A percentile compares a stretch with the other conserved stretches of the same genome.
These are phyloP conservation scores for Gossypium ekmanianum DNA, from an alignment of 345 rosid species.

Conservation along the genomic window DNA sequence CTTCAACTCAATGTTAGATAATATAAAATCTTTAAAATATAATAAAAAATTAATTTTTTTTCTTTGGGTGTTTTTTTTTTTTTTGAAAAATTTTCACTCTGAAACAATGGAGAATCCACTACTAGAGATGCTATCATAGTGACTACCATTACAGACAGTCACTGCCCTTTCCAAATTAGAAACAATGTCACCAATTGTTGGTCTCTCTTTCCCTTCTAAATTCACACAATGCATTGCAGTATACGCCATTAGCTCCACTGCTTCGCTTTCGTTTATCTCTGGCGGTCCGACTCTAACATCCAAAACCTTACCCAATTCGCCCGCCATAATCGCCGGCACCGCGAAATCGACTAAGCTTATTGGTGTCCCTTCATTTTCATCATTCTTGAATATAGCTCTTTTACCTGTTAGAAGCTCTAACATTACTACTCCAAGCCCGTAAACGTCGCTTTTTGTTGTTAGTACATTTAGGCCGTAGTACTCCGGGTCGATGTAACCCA, in stretches of 20 bases:
- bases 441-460: slow-evolving; percentile 84
- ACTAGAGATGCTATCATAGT: slow-evolving; percentile 71
- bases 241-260: slow-evolving; percentile 75
- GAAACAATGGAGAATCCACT: slow-evolving; percentile 50
- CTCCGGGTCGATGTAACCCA: slow-evolving; percentile 90
- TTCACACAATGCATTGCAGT: slow-evolving; percentile 78
- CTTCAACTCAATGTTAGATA: slow-evolving; percentile 33
- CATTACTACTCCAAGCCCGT: slow-evolving; percentile 82
- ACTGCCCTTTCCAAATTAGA: slow-evolving; percentile 68
- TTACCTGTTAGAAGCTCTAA: slow-evolving; percentile 75
- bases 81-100: slow-evolving; percentile 29
- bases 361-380: slow-evolving; percentile 38
- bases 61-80: not conserved
- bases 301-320: slow-evolving; percentile 46
- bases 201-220: slow-evolving; percentile 66
- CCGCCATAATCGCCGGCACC: slow-evolving; percentile 45
- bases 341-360: slow-evolving; percentile 65
- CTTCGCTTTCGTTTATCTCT: slow-evolving; percentile 57
- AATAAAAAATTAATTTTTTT: slow-evolving; percentile 3
- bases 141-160: slow-evolving; percentile 55
- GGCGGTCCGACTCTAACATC: slow-evolving; percentile 58
- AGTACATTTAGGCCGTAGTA: slow-evolving; percentile 78
- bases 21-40: not conserved
- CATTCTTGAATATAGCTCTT: slow-evolving; percentile 58
- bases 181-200: slow-evolving; percentile 59